Percentiles rank a stretch among this genome's conserved stretches.
phyloP scores from a whole-genome alignment of 164 flowering plant genomes.

The Magnolia officinalis region DNA sequence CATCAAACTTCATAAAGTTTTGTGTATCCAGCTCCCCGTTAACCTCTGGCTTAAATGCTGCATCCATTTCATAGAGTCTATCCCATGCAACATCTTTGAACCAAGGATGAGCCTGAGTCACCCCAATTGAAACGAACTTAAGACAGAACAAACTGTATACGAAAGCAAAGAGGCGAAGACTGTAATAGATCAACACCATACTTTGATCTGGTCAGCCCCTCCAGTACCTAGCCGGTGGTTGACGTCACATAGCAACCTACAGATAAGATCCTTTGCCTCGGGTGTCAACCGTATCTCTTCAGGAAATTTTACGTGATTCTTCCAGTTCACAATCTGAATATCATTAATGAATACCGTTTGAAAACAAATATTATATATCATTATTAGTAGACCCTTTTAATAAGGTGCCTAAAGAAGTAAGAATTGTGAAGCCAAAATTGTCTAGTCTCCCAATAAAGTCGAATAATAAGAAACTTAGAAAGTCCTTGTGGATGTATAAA shows the following conservation, averaged over 20 bases:
- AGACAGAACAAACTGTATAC: neutral
- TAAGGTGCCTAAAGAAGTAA: too few species aligned
- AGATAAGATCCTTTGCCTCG: slow-evolving; percentile 85
- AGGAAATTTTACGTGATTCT: slow-evolving; percentile 78
- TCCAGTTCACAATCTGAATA: slow-evolving; percentile 88
- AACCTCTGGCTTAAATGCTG: slow-evolving; percentile 90
- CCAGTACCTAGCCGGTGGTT: slow-evolving; percentile 69
- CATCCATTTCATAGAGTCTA: slow-evolving; percentile 79
- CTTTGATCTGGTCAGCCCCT: slow-evolving; percentile 78
- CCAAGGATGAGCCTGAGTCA: slow-evolving; percentile 88
- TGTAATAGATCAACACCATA: slow-evolving; percentile 22
- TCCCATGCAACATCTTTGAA: slow-evolving; percentile 82
- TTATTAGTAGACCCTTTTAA: neutral
- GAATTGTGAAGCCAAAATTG: too few species aligned
- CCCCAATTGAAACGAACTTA: neutral
- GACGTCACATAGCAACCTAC: slow-evolving; percentile 37
- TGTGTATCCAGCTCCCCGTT: slow-evolving; percentile 94
- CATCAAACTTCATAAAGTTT: slow-evolving; percentile 90
- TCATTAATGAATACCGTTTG: neutral
- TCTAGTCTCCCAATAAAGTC: neutral
- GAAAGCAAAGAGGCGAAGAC: neutral
- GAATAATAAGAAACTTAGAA: neutral
- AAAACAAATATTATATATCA: too few species aligned
- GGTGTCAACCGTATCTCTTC: slow-evolving; percentile 71
- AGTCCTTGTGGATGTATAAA: neutral